Evolutionary conservation across 306 rosid genomes (phyloP).

Genomic region (Gastrolobium bilobum): DNA sequence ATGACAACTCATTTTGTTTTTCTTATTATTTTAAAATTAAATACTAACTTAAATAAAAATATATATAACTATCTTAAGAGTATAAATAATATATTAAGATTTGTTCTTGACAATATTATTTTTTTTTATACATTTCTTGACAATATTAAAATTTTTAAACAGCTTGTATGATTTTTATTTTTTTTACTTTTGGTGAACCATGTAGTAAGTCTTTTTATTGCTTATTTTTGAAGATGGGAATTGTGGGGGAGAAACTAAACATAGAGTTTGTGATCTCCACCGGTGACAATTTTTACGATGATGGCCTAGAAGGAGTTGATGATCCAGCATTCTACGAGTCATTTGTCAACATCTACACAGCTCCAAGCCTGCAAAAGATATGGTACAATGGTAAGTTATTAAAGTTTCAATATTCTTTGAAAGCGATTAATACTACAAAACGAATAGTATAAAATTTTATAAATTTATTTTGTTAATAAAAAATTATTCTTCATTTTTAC

Average conservation of each 20-base stretch:
- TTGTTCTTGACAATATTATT: background rate
- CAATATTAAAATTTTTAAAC: background rate
- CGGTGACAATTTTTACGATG: slow-evolving; percentile 82
- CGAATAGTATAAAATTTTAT: background rate
- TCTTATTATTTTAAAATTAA: background rate
- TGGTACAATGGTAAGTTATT: slow-evolving; percentile 72
- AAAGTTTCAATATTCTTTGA: background rate
- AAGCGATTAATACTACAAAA: background rate
- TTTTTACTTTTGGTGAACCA: background rate
- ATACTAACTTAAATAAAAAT: background rate
- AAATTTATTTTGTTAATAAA: background rate
- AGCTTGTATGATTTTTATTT: background rate
- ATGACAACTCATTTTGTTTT: background rate
- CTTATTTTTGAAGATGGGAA: slow-evolving; percentile 69
- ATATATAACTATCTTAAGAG: background rate
- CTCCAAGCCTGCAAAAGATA: slow-evolving; percentile 73
- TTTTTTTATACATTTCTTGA: too few species aligned
- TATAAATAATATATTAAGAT: background rate
- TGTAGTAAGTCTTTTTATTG: background rate
- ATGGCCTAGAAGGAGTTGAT: slow-evolving; percentile 64
- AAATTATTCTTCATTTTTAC: background rate
- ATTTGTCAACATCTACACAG: slow-evolving; percentile 69
- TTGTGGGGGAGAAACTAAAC: slow-evolving; percentile 63
- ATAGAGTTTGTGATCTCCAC: slow-evolving; percentile 76
- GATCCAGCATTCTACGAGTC: slow-evolving; percentile 80